Evolutionary conservation across 75 land plant genomes (phyloP).

Genomic region (Picea glauca): DNA sequence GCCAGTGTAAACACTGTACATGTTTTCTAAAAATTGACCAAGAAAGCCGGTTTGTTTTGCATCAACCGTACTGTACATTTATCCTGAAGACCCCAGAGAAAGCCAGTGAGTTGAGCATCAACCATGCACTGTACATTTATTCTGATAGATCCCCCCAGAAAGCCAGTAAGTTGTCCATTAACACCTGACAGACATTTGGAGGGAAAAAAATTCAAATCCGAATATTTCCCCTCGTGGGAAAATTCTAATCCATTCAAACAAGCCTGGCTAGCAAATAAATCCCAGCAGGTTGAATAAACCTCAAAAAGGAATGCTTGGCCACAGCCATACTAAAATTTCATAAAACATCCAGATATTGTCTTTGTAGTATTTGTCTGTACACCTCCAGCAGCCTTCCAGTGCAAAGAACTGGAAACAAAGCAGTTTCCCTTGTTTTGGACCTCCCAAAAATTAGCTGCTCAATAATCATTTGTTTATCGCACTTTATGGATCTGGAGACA

Average conservation of each 20-base stretch:
- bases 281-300: not conserved
- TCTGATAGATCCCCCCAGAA: not conserved
- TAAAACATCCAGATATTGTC: not conserved
- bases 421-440: slow-evolving; percentile 2
- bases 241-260: not conserved
- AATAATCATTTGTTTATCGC: not conserved
- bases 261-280: slow-evolving; percentile 1
- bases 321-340: not conserved
- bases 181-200: not conserved
- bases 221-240: slow-evolving; percentile 5
- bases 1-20: not conserved
- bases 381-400: not conserved
- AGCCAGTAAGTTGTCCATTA: not conserved
- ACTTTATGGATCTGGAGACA: not conserved
- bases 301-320: not conserved
- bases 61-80: not conserved
- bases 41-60: not conserved
- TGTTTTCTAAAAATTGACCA: not conserved
- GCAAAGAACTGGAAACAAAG: not conserved
- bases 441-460: not conserved
- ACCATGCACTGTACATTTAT: slow-evolving; percentile 5
- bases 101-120: not conserved
- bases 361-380: not conserved
- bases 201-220: not conserved
- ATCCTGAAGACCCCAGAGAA: not conserved